Evolutionary conservation across 2,329 filamentous ascomycete genomes (phyloP).

Genomic region (Ceratocystis cubensis): DNA sequence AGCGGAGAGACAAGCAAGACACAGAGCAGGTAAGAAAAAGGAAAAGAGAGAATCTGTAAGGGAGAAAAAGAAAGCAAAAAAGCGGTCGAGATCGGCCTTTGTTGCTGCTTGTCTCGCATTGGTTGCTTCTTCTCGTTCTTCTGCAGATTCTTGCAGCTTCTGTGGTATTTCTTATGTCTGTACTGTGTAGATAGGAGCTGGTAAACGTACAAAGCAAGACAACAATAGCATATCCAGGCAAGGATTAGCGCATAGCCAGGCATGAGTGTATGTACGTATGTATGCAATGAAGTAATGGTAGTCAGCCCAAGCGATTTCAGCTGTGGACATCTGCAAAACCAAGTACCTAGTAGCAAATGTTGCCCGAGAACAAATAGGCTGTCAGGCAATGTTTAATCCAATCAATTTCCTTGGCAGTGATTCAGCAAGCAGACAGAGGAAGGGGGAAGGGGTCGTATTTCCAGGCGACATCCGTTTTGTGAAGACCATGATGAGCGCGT

Average conservation of each 20-base stretch:
- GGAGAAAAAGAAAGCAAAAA: neutral
- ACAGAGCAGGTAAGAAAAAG: neutral
- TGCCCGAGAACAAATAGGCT: neutral
- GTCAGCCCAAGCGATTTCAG: too few species aligned
- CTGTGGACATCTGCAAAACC: too few species aligned
- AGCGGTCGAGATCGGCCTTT: neutral
- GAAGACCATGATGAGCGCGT: too few species aligned
- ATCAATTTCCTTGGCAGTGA: neutral
- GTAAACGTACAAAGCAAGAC: neutral
- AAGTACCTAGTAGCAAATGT: neutral
- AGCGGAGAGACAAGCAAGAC: neutral
- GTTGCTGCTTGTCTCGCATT: neutral
- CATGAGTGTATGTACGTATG: neutral
- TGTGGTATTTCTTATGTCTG: neutral
- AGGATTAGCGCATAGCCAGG: neutral
- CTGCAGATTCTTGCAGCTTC: slow-evolving; percentile 8
- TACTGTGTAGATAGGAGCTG: neutral
- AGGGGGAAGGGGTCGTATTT: too few species aligned
- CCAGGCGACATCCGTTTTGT: too few species aligned
- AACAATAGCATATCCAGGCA: neutral
- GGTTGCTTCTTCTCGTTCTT: slow-evolving; percentile 4
- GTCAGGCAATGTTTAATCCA: slow-evolving; percentile 10
- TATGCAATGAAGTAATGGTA: neutral
- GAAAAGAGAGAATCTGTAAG: neutral
- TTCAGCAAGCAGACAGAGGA: neutral